Conservation (phyloP, 2,329 filamentous ascomycete genomes). For the Alternaria triticina region DNA sequence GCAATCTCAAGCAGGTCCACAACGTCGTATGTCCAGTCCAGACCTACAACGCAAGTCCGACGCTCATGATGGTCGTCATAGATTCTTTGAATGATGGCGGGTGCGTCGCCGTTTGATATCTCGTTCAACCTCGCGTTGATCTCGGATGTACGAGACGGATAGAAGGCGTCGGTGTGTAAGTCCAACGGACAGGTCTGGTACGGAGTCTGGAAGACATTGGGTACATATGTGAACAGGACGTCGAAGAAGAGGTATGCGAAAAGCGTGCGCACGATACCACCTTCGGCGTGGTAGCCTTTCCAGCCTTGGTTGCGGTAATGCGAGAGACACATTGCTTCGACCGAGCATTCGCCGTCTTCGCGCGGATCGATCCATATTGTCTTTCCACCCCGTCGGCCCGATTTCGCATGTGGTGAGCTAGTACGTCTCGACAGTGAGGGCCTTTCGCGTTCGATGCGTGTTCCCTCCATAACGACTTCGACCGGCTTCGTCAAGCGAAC, state of each 20-base stretch:
- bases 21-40: constrained; percentile 87
- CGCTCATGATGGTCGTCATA: constrained; percentile 72
- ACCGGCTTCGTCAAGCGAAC: constrained; percentile 77
- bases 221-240: constrained; percentile 88
- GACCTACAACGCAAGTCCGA: constrained; percentile 84
- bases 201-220: constrained; percentile 95
- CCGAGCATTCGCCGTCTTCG: constrained; percentile 77
- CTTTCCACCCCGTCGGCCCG: constrained; percentile 63
- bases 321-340: constrained; percentile 93
- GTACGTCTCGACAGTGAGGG: constrained; percentile 34
- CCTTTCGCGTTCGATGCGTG: constrained; percentile 72
- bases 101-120: constrained; percentile 82
- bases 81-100: constrained; percentile 69
- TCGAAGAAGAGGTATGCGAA: constrained; percentile 88
- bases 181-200: constrained; percentile 95
- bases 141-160: constrained; percentile 80
- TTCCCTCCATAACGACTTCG: constrained; percentile 77
- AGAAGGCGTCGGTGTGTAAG: constrained; percentile 92
- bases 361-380: constrained; percentile 87
- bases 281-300: constrained; percentile 95
- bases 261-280: constrained; percentile 88
- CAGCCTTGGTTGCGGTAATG: constrained; percentile 83
- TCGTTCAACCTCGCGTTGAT: constrained; percentile 87
- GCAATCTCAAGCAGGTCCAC: constrained; percentile 81
- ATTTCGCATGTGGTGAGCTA: constrained; percentile 40